These are phyloP conservation scores for Ambrosiella xylebori DNA, from an alignment of 2,329 filamentous ascomycete species.

Conservation along the genomic window DNA sequence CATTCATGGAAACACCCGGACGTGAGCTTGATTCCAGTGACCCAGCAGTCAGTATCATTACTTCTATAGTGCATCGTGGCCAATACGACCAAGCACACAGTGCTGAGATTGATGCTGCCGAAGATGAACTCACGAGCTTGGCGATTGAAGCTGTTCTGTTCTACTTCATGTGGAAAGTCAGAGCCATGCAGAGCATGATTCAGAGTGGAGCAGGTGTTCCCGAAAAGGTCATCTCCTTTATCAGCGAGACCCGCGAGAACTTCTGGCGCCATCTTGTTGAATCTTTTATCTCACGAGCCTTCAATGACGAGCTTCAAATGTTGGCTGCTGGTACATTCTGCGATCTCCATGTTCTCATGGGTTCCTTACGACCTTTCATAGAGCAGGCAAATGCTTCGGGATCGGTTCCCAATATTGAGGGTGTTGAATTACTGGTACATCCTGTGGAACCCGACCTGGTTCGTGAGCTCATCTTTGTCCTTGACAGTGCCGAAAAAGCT, in stretches of 20 bases:
- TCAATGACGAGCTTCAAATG: slow-evolving; percentile 62
- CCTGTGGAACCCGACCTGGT: slow-evolving; percentile 47
- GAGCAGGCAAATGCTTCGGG: slow-evolving; percentile 25
- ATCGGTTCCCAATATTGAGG: slow-evolving; percentile 14
- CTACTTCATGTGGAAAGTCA: slow-evolving; percentile 91
- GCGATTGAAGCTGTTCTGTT: slow-evolving; percentile 63
- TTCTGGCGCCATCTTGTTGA: slow-evolving; percentile 49
- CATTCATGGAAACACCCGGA: slow-evolving; percentile 50
- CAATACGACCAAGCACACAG: slow-evolving; percentile 45
- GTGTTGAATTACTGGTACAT: slow-evolving; percentile 44
- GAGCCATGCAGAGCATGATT: slow-evolving; percentile 38
- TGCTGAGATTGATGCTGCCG: slow-evolving; percentile 54
- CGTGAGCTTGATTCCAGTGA: slow-evolving; percentile 30
- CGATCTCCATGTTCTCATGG: slow-evolving; percentile 68
- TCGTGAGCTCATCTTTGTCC: slow-evolving; percentile 57
- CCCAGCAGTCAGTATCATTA: slow-evolving; percentile 49
- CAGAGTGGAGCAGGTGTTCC: slow-evolving; percentile 37
- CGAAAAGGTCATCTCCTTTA: slow-evolving; percentile 40
- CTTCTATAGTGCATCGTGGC: slow-evolving; percentile 57
- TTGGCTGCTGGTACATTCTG: slow-evolving; percentile 60
- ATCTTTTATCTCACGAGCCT: slow-evolving; percentile 47
- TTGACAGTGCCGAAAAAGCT: slow-evolving; percentile 57
- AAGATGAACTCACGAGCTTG: slow-evolving; percentile 61
- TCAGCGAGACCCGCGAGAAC: slow-evolving; percentile 36
- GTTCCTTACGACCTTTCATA: slow-evolving; percentile 44